These are phyloP conservation scores for Coemansia sp. DNA, from an alignment of 192 early-diverging fungal genomes.

Conservation along the genomic window DNA sequence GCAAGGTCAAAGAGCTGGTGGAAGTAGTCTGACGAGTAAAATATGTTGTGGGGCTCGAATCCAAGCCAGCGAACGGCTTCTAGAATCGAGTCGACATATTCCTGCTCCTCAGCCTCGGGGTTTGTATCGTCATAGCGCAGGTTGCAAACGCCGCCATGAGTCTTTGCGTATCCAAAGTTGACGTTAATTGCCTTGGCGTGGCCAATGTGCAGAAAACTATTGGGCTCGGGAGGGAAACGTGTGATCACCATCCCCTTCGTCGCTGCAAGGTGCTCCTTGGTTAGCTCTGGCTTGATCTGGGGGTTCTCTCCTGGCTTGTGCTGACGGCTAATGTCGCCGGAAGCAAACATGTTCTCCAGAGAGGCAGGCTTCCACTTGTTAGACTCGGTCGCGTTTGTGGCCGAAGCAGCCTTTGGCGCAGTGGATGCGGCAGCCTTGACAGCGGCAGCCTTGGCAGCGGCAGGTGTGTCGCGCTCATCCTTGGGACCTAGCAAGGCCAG, in stretches of 20 bases:
- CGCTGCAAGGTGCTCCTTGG: constrained; percentile 84
- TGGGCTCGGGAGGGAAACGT: constrained; percentile 99
- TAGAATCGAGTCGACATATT: constrained; percentile 93
- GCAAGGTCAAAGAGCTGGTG: constrained; percentile 95
- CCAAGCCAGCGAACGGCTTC: constrained; percentile 97
- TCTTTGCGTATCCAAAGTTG: constrained; percentile 97
- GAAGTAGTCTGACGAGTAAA: constrained; percentile 99
- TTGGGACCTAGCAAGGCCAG: constrained; percentile 92
- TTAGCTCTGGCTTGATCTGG: constrained; percentile 90
- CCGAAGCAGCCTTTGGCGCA: constrained; percentile 28
- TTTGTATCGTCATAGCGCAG: constrained; percentile 91
- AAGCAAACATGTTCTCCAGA: constrained; percentile 73
- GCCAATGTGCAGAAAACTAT: constrained; percentile 98
- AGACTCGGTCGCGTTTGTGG: constrained; percentile 15
- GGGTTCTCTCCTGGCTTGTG: constrained; percentile 97
- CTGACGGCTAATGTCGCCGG: constrained; percentile 89
- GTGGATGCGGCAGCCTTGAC: neutral
- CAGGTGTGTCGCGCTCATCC: constrained; percentile 90
- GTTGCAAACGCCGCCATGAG: constrained; percentile 87
- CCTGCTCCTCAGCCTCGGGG: constrained; percentile 92
- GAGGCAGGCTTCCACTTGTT: constrained; percentile 44
- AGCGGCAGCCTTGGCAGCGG: constrained; percentile 36
- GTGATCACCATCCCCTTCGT: constrained; percentile 93
- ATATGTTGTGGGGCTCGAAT: constrained; percentile 85
- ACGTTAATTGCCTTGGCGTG: constrained; percentile 99